Percentiles rank a stretch among this genome's conserved stretches.
Evolutionary conservation across 139 green algal genomes (phyloP).

Genomic region (Haematococcus lacustris): DNA sequence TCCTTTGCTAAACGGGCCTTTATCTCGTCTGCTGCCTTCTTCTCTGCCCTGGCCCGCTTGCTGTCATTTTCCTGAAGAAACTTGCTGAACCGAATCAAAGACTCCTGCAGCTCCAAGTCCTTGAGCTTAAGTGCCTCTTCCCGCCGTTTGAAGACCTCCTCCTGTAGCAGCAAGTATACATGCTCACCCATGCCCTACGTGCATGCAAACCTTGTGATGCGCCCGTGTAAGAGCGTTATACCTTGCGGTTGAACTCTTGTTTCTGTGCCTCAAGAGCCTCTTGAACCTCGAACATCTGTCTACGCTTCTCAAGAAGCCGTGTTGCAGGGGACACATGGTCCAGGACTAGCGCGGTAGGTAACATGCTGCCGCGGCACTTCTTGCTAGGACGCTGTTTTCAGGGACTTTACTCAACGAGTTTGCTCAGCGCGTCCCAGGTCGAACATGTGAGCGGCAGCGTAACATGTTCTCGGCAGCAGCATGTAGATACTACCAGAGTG

Average conservation of each 20-base stretch:
- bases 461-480: too few relatives aligned
- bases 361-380: too few relatives aligned
- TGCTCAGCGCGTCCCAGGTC: too few relatives aligned
- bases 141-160: slow-evolving; percentile 73
- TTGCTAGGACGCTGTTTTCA: too few relatives aligned
- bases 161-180: too few relatives aligned
- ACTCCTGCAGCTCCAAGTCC: slow-evolving; percentile 87
- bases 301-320: slow-evolving; percentile 80
- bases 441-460: too few relatives aligned
- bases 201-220: too few relatives aligned
- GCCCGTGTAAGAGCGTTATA: not conserved
- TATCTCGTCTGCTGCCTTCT: slow-evolving; percentile 76
- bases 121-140: slow-evolving; percentile 83
- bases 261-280: slow-evolving; percentile 82
- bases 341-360: slow-evolving; percentile 62
- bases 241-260: slow-evolving; percentile 67
- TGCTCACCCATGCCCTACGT: too few relatives aligned
- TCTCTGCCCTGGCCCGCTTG: slow-evolving; percentile 75
- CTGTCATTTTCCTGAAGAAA: slow-evolving; percentile 87
- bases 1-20: slow-evolving; percentile 66
- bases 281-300: slow-evolving; percentile 92
- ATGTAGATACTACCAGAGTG: too few relatives aligned
- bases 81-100: slow-evolving; percentile 84
- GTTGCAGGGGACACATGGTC: slow-evolving; percentile 84
- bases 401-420: too few relatives aligned